Percentiles rank a stretch among this genome's conserved stretches.
Evolutionary conservation across 1,284 basidiomycete species (phyloP).

Genomic region (Amylostereum areolatum): DNA sequence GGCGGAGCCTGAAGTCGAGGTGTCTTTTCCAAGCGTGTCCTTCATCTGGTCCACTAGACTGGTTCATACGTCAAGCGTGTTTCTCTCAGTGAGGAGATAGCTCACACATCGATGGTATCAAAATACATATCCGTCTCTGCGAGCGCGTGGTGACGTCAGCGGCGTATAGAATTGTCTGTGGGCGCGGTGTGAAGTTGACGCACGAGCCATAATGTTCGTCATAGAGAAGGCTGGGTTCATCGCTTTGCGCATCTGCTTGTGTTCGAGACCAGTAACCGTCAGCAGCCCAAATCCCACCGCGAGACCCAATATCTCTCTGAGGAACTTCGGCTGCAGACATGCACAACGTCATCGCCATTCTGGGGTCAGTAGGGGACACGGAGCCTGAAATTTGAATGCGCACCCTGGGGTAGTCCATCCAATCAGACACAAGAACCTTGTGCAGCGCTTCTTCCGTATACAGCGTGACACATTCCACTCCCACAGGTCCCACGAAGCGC

Average conservation of each 20-base stretch:
- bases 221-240: constrained; percentile 48
- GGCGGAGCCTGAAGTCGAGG: constrained; percentile 22
- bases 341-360: no score
- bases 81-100: background rate
- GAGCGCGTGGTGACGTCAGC: background rate
- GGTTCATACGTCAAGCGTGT: no score
- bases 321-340: constrained; percentile 35
- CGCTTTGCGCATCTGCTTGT: constrained; percentile 40
- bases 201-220: constrained; percentile 38
- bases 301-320: constrained; percentile 35
- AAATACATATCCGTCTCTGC: constrained; percentile 46
- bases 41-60: constrained; percentile 24
- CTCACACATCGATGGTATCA: constrained; percentile 36
- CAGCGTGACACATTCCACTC: constrained; percentile 38
- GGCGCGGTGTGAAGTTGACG: constrained; percentile 17
- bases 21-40: constrained; percentile 25
- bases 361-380: no score
- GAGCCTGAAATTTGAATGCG: constrained; percentile 9
- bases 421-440: constrained; percentile 37
- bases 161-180: no score
- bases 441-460: constrained; percentile 35
- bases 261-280: constrained; percentile 41
- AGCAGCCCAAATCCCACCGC: constrained; percentile 40
- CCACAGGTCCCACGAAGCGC: constrained; percentile 37
- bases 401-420: constrained; percentile 40